Base-by-base conservation (phyloP, 148 eudicot species). In the Diospyros kaki region DNA sequence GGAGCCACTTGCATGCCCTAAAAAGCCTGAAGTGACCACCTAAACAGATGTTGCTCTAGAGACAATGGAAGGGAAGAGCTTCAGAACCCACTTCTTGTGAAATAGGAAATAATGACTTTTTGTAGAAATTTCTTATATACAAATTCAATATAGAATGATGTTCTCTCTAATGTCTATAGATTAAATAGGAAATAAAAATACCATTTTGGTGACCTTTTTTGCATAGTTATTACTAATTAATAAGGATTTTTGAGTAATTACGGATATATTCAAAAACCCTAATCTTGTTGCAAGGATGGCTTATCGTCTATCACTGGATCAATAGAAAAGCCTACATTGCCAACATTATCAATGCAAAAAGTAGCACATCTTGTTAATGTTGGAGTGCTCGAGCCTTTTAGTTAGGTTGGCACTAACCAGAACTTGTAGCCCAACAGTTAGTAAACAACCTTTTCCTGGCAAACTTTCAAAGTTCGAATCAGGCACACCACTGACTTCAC, bases 31-130 rank as follows among this genome's bases (percentile, higher is more conserved):
- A 59, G 81, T 66, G 59, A 96, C 68, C 12, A 91, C 74, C 77
- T 96, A 98, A 58, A 93, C 85, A 39, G 98, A 91, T 81, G 80
- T 96, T 51, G 98, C 95, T 64, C 98, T 83, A 28, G 97, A 84
- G 42, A 96, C 77, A 14, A 95, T 84, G 10, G 96, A 90, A 74
- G 99, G 99, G 73, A 95, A 95, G 69, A 95, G 76, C 58, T 93
- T 97, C 70, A 86, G n/a, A n/a, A n/a, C 80, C 96, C 97, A 95
- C 79, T 95, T 95, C 7, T 87, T 83, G 97, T 95, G 78, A 8
- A 77, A 52, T 1, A 28, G 28, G 28, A 28, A 28, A 28, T 28
- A 28, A 28, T 28, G 28, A 28, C 28, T 0, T 28, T 28, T 28
- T 28, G 28, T 28, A 28, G 28, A 28, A 28, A 28, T 28, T 28